Percentiles rank a stretch among this genome's conserved stretches.
phyloP scores from a whole-genome alignment of 2,329 filamentous ascomycete genomes.

The Diplodia mutila region DNA sequence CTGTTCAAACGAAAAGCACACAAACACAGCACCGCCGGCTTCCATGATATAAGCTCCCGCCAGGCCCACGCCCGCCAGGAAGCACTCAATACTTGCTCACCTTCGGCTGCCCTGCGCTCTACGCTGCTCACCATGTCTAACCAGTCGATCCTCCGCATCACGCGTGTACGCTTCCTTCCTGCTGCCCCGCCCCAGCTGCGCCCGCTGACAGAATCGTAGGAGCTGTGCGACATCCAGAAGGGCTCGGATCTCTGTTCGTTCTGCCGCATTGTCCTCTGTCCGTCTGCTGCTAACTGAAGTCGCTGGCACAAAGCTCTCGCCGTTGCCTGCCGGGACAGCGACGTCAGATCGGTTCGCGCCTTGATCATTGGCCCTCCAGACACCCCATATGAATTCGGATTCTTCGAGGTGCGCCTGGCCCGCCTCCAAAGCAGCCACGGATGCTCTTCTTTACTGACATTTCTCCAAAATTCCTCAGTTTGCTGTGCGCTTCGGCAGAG shows the following conservation, averaged over 20 bases:
- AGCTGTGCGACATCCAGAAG: conserved; percentile 83
- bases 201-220: conserved; percentile 54
- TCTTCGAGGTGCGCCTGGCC: conserved; percentile 74
- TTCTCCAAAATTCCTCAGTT: conserved; percentile 58
- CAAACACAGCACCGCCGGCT: conserved; percentile 2
- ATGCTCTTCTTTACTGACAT: neutral
- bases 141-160: conserved; percentile 86
- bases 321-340: conserved; percentile 82
- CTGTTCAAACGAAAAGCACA: neutral
- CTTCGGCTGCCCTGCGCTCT: conserved; percentile 3
- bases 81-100: neutral
- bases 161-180: conserved; percentile 62
- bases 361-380: conserved; percentile 91
- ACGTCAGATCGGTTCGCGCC: conserved; percentile 85
- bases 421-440: neutral
- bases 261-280: conserved; percentile 10
- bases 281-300: conserved; percentile 30
- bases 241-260: conserved; percentile 78
- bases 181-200: conserved; percentile 8
- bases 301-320: conserved; percentile 66
- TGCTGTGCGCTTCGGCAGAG: conserved; percentile 73
- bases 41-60: conserved; percentile 7
- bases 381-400: conserved; percentile 95
- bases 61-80: neutral
- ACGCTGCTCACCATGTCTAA: conserved; percentile 64